These are phyloP conservation scores for Fusarium annulatum DNA, from an alignment of 2,329 filamentous ascomycete genomes.

Conservation along the genomic window DNA sequence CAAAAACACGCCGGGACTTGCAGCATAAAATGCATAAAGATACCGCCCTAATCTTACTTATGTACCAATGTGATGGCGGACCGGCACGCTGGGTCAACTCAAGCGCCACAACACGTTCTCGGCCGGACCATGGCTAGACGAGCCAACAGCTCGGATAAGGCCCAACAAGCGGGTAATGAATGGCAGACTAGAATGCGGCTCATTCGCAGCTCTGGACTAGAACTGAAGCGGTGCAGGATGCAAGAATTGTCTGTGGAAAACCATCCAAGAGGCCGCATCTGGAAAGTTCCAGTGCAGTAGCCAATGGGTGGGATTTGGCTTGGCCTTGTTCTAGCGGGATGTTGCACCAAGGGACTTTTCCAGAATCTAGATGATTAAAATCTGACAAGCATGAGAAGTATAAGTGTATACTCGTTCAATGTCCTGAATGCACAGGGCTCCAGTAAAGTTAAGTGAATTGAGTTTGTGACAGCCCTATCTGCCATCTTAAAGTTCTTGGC, in stretches of 20 bases:
- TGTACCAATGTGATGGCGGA: not conserved
- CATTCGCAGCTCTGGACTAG: not conserved
- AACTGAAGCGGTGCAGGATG: not conserved
- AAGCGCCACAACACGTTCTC: slow-evolving; percentile 23
- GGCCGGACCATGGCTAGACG: not conserved
- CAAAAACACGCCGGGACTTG: not conserved
- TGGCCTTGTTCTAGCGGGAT: not conserved
- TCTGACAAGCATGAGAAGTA: not conserved
- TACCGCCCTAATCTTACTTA: not conserved
- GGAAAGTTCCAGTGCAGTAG: not conserved
- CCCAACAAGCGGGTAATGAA: not conserved
- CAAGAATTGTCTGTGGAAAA: not conserved
- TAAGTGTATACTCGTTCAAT: not conserved
- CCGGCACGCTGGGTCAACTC: not conserved
- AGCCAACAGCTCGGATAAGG: not conserved
- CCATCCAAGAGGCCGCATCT: not conserved
- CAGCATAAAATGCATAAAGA: not conserved
- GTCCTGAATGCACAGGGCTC: not conserved
- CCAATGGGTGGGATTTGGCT: not conserved
- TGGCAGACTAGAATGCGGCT: slow-evolving; percentile 1
- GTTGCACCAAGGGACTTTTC: not conserved
- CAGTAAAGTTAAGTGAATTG: too few species aligned
- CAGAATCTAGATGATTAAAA: not conserved
- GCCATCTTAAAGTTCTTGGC: not conserved
- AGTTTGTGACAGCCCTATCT: not conserved